Base-by-base conservation (phyloP, 208 protist genomes). In the Kentomonas sorsogonicus region DNA sequence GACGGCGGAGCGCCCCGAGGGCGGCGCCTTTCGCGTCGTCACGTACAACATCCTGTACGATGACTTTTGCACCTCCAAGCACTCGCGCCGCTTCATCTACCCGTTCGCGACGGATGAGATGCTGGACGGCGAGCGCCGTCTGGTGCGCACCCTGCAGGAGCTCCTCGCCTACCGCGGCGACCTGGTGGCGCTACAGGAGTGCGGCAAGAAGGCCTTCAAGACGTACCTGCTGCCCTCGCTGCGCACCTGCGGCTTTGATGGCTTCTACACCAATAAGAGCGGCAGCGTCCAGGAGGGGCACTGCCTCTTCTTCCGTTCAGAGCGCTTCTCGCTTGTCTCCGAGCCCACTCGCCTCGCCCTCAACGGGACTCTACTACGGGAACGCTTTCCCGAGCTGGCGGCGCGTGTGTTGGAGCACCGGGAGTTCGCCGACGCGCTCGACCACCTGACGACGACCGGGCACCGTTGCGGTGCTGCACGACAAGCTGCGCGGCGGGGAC, bases 11-110 rank as follows among this genome's bases (percentile, higher is more conserved):
- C 23, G 22, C 7, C 20, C 74, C 18, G 18, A 60, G 7, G 53
- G 71, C n/a, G 69, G 80, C 5, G 60, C 43, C 18, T 86, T 96
- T 39, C 82, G 88, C 31, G 83, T 94, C 0, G 72, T 91, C n/a
- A 80, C 84, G 18, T 96, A 96, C 74, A 96, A 96, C 69, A 81
- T 96, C 6, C 77, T 96, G 6, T 79, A 93, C 65, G 91, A 96
- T 52, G 78, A 82, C 45, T 93, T 93, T 51, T 93, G 83, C 53
- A 88, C 68, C 9, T 81, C 73, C 6, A 75, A 68, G 43, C 53
- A 57, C 46, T 81, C 76, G 30, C 75, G 78, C 43, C 63, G 57
- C 50, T 63, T 74, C 44, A 92, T 96, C 48, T 96, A 95, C 61
- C 85, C 87, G 18, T 94, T 94, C 65, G 82, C 80, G 40, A 83